These are phyloP conservation scores for Mucuna pruriens DNA, from an alignment of 306 rosid genomes.

Conservation along the genomic window DNA sequence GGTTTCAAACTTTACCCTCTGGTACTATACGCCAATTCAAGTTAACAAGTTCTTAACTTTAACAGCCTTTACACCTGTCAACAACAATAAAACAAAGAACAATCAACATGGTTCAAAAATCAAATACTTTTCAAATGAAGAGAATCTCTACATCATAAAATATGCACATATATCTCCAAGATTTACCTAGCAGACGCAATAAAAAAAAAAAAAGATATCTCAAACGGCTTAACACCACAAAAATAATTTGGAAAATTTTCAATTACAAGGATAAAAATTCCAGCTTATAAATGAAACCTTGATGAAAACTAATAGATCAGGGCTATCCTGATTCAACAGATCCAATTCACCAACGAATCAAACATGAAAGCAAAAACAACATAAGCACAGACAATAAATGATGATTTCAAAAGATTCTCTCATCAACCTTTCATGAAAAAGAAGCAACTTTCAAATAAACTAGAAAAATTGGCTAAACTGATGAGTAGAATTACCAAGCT, in stretches of 20 bases:
- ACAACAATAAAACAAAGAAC: too few species aligned
- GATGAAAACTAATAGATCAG: slow-evolving; percentile 24
- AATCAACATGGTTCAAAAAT: too few species aligned
- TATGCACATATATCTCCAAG: too few species aligned
- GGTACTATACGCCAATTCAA: too few species aligned
- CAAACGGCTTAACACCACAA: not conserved
- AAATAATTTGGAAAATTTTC: not conserved
- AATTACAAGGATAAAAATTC: not conserved
- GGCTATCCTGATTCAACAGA: not conserved
- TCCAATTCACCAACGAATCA: not conserved
- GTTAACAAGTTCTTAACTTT: too few species aligned
- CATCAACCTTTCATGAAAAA: slow-evolving; percentile 1
- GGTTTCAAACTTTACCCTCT: too few species aligned
- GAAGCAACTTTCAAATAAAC: not conserved
- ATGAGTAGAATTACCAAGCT: not conserved
- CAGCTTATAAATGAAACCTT: not conserved
- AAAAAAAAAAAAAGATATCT: too few species aligned
- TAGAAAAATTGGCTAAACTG: not conserved
- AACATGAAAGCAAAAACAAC: not conserved
- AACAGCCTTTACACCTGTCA: too few species aligned
- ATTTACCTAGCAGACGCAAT: not conserved
- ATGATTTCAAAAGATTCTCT: not conserved
- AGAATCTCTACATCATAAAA: not conserved
- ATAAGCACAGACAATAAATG: not conserved
- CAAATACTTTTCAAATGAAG: not conserved